A percentile compares a stretch with the other conserved stretches of the same genome.
phyloP scores from a whole-genome alignment of 306 rosid species.

The Medicago arabica region DNA sequence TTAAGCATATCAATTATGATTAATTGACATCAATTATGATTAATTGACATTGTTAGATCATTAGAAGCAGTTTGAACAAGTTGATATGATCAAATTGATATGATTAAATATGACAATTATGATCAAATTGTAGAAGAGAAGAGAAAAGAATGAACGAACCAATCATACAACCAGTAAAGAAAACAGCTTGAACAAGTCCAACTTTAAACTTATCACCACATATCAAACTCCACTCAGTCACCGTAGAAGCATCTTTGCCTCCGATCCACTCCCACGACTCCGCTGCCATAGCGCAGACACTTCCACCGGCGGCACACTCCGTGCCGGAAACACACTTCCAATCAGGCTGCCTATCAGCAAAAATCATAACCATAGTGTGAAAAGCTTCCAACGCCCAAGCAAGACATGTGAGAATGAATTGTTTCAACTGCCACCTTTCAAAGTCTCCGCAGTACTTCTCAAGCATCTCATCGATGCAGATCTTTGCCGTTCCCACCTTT shows the following conservation, averaged over 20 bases:
- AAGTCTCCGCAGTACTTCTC: constrained; percentile 74
- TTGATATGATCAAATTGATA: too few relatives aligned
- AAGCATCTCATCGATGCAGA: constrained; percentile 79
- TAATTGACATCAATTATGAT: too few relatives aligned
- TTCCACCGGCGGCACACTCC: constrained; percentile 42
- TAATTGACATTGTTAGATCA: too few relatives aligned
- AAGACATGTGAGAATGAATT: constrained; percentile 75
- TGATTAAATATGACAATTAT: too few relatives aligned
- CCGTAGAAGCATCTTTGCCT: constrained; percentile 53
- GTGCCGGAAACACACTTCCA: constrained; percentile 53
- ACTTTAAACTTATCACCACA: constrained; percentile 78
- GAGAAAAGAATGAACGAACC: constrained; percentile 37
- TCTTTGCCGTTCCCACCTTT: constrained; percentile 33
- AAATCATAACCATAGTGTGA: constrained; percentile 93
- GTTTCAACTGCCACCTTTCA: constrained; percentile 77
- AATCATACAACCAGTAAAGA: constrained; percentile 95
- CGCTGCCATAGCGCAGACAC: constrained; percentile 6
- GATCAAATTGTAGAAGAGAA: too few relatives aligned
- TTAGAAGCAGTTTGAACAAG: too few relatives aligned
- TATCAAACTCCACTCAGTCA: constrained; percentile 74
- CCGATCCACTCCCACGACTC: constrained; percentile 81
- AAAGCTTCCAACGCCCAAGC: constrained; percentile 93
- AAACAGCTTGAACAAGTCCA: constrained; percentile 82
- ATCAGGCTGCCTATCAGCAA: constrained; percentile 73
- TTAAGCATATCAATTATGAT: too few relatives aligned